Evolutionary conservation across 2,329 filamentous ascomycete genomes (phyloP).

Genomic region (Apiospora sp.): DNA sequence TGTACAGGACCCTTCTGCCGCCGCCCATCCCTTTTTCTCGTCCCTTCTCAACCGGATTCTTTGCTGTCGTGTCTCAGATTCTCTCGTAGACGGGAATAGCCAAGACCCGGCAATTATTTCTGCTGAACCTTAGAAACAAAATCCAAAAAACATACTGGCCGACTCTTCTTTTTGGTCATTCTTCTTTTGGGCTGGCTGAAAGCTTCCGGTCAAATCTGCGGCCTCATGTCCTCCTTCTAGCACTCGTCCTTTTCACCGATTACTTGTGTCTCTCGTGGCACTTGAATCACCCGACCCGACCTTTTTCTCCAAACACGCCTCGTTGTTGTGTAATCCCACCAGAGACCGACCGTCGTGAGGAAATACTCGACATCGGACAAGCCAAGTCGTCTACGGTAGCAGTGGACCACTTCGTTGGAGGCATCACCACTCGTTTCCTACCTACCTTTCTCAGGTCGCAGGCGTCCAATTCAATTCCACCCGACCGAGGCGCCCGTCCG

Average conservation of each 20-base stretch:
- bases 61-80: conserved; percentile 24
- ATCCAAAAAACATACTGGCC: neutral
- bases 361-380: conserved; percentile 36
- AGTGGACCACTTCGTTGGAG: conserved; percentile 52
- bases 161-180: conserved; percentile 21
- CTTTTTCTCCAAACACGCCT: conserved; percentile 28
- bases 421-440: conserved; percentile 49
- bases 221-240: conserved; percentile 29
- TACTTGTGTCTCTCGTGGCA: conserved; percentile 35
- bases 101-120: conserved; percentile 19
- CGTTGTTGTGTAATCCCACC: conserved; percentile 22
- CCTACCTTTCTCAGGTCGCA: conserved; percentile 53
- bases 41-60: conserved; percentile 24
- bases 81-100: conserved; percentile 15
- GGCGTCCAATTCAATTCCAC: conserved; percentile 53
- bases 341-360: conserved; percentile 38
- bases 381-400: conserved; percentile 51
- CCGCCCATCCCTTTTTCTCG: conserved; percentile 20
- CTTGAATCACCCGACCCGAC: conserved; percentile 35
- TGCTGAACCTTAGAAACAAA: conserved; percentile 22
- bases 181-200: conserved; percentile 25
- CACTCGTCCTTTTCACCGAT: conserved; percentile 30
- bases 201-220: conserved; percentile 23
- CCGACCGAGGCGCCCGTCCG: conserved; percentile 14
- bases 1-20: conserved; percentile 25